Evolutionary conservation across 2,329 filamentous ascomycete genomes (phyloP).

Genomic region (Cladosporium cucumerinum): DNA sequence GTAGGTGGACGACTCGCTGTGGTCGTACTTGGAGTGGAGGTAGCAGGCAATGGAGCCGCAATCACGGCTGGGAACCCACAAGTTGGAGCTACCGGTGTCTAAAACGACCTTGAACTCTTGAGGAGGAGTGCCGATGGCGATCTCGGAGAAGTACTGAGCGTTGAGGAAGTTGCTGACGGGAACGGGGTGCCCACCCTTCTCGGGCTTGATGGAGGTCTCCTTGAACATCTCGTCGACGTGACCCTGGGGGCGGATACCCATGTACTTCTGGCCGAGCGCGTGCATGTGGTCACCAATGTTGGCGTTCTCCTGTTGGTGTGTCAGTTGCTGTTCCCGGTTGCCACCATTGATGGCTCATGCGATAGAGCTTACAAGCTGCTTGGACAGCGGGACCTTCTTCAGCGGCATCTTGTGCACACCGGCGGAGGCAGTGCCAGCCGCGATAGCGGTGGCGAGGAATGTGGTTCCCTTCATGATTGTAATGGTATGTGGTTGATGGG

Average conservation of each 20-base stretch:
- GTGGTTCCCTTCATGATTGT: constrained; percentile 76
- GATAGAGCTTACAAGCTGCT: constrained; percentile 74
- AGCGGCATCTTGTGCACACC: constrained; percentile 86
- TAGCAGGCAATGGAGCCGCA: constrained; percentile 98
- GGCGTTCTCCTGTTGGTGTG: constrained; percentile 59
- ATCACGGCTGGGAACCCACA: constrained; percentile 90
- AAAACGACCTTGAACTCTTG: constrained; percentile 98
- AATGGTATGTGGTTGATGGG: constrained; percentile 13
- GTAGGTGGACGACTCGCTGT: constrained; percentile 81
- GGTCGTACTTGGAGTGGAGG: constrained; percentile 95
- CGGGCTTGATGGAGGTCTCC: constrained; percentile 63
- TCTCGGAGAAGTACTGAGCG: constrained; percentile 98
- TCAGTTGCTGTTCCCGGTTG: constrained; percentile 51
- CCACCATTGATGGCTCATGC: constrained; percentile 38
- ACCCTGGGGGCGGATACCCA: constrained; percentile 70
- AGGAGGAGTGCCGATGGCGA: constrained; percentile 83
- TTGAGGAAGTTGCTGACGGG: constrained; percentile 98
- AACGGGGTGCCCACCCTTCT: constrained; percentile 67
- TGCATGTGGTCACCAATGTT: constrained; percentile 79
- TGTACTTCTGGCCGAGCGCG: constrained; percentile 91
- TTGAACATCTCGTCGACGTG: constrained; percentile 78
- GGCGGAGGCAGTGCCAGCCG: constrained; percentile 75
- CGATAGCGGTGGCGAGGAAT: constrained; percentile 67
- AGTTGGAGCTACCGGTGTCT: constrained; percentile 97
- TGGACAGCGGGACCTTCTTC: constrained; percentile 87